Conservation (phyloP, 1,284 basidiomycete species). For the Ustilago curta region DNA sequence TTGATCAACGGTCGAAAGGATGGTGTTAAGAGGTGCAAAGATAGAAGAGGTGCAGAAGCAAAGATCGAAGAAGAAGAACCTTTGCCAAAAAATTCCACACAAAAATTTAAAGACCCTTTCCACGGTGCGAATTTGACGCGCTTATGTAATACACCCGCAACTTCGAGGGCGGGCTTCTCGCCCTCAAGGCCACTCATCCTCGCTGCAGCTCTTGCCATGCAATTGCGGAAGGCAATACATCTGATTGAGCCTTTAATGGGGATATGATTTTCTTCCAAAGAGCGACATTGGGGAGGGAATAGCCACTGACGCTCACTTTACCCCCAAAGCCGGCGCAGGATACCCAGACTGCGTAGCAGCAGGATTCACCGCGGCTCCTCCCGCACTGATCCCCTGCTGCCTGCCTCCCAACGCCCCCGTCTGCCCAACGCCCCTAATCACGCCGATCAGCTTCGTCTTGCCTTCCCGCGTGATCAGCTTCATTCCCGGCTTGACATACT, state of each 20-base stretch:
- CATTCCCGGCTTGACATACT: conserved; percentile 65
- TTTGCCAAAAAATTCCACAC: conserved; percentile 16
- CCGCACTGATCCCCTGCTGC: not conserved
- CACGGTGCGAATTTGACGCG: conserved; percentile 6
- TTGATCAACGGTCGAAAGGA: not conserved
- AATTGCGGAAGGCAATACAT: too few relatives aligned
- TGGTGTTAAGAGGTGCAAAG: too few relatives aligned
- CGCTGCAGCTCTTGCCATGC: too few relatives aligned
- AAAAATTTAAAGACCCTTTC: conserved; percentile 30
- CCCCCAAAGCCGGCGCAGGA: conserved; percentile 34
- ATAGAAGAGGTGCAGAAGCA: not conserved
- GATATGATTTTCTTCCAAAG: not conserved
- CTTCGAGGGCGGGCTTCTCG: not conserved
- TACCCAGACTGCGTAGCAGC: conserved; percentile 21
- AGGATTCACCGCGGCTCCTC: conserved; percentile 13
- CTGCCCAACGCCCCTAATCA: conserved; percentile 58
- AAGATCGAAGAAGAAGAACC: conserved; percentile 1
- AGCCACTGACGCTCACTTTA: conserved; percentile 16
- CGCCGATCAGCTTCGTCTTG: conserved; percentile 65
- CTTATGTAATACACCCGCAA: conserved; percentile 21
- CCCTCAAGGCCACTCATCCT: too few relatives aligned
- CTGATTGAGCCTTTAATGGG: too few relatives aligned
- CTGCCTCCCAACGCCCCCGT: conserved; percentile 38
- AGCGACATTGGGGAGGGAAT: not conserved
- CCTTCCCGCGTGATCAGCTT: conserved; percentile 66